Base-by-base conservation (phyloP, 2,329 filamentous ascomycete genomes). In the Phialophora expanda region DNA sequence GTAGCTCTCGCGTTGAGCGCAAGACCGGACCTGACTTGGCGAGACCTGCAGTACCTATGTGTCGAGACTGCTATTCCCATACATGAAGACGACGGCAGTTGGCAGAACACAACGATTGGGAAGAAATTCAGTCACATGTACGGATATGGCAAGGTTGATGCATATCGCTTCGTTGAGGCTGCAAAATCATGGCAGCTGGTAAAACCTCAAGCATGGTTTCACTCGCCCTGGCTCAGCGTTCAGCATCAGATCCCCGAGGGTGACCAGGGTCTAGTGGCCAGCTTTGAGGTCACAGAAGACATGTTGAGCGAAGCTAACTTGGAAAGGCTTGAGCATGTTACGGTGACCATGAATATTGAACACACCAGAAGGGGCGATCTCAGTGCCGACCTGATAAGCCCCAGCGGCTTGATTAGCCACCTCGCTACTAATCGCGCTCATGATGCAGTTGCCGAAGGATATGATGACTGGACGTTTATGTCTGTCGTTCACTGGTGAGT, bases 381-480 rank as follows among this genome's bases (percentile, higher is more conserved):
- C 28, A 97, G 92, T 75, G 94, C 96, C 44, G 95, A 99, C 75
- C 82, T 99, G 54, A 87, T 91, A 75, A 97, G 93, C 73, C 95
- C 95, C 0, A 83, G 87, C 34, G 91, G 92, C 9, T 81, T 97
- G 65, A 83, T 92, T 69, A 97, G 92, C 75, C 89, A 97, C 75
- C 86, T 99, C 61, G 90, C 93, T 4, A 90, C 89, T 12, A 82
- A 89, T 1, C 90, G 95, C 70, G 84, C 84, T 66, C 78, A 86
- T 24, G 95, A 99, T 76, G 81, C 84, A 1, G 85, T 84, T 41
- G 76, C 80, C 0, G 78, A 80, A 24, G 95, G 95, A 8, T 99
- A 98, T 76, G 81, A 89, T 44, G 92, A 98, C 79, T 99, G 95
- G 95, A 98, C 94, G 0, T 99, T 99, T 74, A 99, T 99, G 95